Evolutionary conservation across 2,329 filamentous ascomycete genomes (phyloP), one percentile per base, ranked within the genome.

Genomic region (Orbilia ellipsospora): DNA sequence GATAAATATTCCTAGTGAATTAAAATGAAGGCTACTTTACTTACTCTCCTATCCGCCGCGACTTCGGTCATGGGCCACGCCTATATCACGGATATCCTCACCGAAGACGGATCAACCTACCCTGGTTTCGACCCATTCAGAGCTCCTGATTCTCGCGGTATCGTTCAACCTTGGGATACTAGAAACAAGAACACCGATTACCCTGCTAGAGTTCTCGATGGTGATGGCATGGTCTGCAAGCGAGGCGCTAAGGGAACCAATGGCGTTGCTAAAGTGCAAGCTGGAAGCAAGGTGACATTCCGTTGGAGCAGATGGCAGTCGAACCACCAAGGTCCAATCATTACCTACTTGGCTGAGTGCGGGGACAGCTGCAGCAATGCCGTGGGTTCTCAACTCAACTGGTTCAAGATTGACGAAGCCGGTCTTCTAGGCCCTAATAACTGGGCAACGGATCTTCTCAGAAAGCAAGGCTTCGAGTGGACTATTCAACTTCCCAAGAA

Each of bases 271-370:
- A 80, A 81, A 15, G 82, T 86, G 40, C 79, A 81, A 2, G 85
- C 86, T 2, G 86, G 86, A 28, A 82, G 83, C 73, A 80, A 80
- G 56, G 80, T 87, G 72, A 83, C 83, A 28, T 80, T 87, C 45
- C 81, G 83, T 76, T 87, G 86, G 86, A 83, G 82, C 61, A 80
- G 80, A 1, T 87, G 85, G 85, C 85, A 85, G 2, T 81, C 82
- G 2, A 83, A 83, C 28, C 86, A 87, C 80, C 82, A 82, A 23
- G 84, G 85, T 0, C 84, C 84, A 5, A 81, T 85, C 78, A 72
- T 86, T 81, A 85, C 82, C 79, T 86, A 85, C 76, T 81, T 86
- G 0, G 83, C 82, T 2, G 81, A 83, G 28, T 84, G 83, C 78
- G 68, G 57, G 77, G 84, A 83, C 3, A 79, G 81, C 0, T 85